These are phyloP conservation scores for Penicillium sp. DNA, from an alignment of 2,329 filamentous ascomycete species.

Conservation along the genomic window DNA sequence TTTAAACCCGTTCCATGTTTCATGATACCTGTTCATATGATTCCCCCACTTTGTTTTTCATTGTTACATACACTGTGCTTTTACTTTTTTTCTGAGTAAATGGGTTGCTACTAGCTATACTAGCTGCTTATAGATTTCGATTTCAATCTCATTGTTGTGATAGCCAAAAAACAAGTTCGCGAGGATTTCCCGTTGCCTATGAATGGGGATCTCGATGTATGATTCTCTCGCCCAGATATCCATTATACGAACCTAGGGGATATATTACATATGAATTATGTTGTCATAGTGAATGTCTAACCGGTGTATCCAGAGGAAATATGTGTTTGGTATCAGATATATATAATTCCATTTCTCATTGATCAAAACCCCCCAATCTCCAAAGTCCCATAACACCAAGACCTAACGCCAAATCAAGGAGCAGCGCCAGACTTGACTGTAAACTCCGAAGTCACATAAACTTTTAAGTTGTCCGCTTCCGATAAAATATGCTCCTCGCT, in stretches of 20 bases:
- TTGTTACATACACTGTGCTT: not conserved
- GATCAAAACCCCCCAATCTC: not conserved
- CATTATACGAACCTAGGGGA: not conserved
- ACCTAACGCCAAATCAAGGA: not conserved
- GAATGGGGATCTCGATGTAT: not conserved
- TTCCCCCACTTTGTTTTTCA: constrained; percentile 10
- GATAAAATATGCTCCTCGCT: not conserved
- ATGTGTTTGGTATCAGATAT: not conserved
- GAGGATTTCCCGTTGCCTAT: not conserved
- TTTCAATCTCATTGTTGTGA: constrained; percentile 2
- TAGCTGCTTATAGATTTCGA: constrained; percentile 8
- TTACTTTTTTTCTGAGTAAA: not conserved
- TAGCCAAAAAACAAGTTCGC: not conserved
- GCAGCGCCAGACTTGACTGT: not conserved
- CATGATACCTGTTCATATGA: constrained; percentile 13
- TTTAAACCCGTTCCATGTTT: constrained; percentile 7
- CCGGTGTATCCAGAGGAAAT: not conserved
- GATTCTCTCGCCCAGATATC: not conserved
- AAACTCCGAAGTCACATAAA: not conserved
- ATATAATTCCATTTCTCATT: not conserved
- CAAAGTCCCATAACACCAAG: too few species aligned
- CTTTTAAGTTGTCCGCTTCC: not conserved
- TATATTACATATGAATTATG: too few species aligned
- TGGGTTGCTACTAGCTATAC: constrained; percentile 1
- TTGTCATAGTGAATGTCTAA: not conserved